These are phyloP conservation scores for Ballota nigra DNA, from an alignment of 257 asterid genomes.

Conservation along the genomic window DNA sequence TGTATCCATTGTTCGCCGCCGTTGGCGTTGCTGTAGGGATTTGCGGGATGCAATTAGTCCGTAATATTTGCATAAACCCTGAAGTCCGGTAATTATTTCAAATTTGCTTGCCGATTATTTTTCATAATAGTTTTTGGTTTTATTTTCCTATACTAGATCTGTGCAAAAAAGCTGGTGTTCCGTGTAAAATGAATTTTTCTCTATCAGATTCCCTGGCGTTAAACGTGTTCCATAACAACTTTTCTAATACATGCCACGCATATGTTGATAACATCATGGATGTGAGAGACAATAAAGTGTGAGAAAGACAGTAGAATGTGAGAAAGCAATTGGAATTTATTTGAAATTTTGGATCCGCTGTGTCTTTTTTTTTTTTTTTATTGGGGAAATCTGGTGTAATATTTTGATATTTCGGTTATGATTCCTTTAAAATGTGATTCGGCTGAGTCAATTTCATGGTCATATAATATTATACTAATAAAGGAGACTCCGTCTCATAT, in stretches of 20 bases:
- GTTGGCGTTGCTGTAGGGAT: slow-evolving; percentile 86
- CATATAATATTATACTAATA: no score
- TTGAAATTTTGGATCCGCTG: neutral
- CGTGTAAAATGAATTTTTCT: neutral
- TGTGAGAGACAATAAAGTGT: neutral
- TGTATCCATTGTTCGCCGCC: slow-evolving; percentile 81
- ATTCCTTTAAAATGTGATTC: no score
- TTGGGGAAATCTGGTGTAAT: no score
- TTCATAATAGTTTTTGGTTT: neutral
- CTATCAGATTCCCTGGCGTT: neutral
- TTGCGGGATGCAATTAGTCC: slow-evolving; percentile 85
- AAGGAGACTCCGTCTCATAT: no score
- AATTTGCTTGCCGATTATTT: neutral
- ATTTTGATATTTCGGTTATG: no score
- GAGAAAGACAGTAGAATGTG: neutral
- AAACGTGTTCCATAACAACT: neutral
- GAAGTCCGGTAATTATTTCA: slow-evolving; percentile 71
- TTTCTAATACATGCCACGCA: no score
- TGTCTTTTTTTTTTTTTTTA: neutral
- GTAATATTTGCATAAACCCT: slow-evolving; percentile 70
- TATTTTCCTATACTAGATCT: neutral
- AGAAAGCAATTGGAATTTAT: neutral
- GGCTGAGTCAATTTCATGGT: no score
- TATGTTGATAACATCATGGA: neutral
- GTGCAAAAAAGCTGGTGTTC: neutral